Conservation (phyloP, 768 basidiomycete genomes). For the Lactarius indigo region DNA sequence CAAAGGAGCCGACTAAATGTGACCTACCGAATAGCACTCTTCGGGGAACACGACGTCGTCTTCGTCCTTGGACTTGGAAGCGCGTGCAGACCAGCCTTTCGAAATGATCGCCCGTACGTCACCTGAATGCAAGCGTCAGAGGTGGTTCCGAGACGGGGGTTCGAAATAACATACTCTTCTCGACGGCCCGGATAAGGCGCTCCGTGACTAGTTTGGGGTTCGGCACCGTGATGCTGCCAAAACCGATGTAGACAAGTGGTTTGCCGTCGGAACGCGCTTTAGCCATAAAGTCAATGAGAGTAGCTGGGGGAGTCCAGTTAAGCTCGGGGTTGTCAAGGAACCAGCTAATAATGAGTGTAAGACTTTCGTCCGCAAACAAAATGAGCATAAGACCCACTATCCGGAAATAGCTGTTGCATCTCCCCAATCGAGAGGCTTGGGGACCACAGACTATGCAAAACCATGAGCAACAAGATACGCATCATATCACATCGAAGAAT, state of each 20-base stretch:
- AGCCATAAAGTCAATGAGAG: conserved; percentile 50
- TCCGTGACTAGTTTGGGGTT: conserved; percentile 51
- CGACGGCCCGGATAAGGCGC: conserved; percentile 55
- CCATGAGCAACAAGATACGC: background rate
- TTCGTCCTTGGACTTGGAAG: conserved; percentile 41
- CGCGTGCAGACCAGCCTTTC: conserved; percentile 63
- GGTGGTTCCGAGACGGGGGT: background rate
- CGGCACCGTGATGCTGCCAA: conserved; percentile 67
- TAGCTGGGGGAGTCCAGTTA: conserved; percentile 51
- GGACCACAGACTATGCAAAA: conserved; percentile 47
- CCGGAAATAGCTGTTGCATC: conserved; percentile 55
- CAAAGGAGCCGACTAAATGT: background rate
- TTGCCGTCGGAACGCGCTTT: conserved; percentile 53
- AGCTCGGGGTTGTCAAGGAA: conserved; percentile 60
- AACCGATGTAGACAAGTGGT: conserved; percentile 68
- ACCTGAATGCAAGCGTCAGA: conserved; percentile 34
- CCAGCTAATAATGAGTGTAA: conserved; percentile 44
- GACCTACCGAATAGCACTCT: conserved; percentile 44
- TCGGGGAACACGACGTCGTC: conserved; percentile 45
- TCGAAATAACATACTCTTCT: conserved; percentile 44
- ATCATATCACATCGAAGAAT: conserved; percentile 11
- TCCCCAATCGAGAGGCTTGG: conserved; percentile 68
- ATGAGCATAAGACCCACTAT: conserved; percentile 38
- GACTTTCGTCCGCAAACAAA: background rate
- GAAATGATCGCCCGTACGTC: conserved; percentile 64